phyloP scores from a whole-genome alignment of 140 eudicot species.

The Stevia rebaudiana region DNA sequence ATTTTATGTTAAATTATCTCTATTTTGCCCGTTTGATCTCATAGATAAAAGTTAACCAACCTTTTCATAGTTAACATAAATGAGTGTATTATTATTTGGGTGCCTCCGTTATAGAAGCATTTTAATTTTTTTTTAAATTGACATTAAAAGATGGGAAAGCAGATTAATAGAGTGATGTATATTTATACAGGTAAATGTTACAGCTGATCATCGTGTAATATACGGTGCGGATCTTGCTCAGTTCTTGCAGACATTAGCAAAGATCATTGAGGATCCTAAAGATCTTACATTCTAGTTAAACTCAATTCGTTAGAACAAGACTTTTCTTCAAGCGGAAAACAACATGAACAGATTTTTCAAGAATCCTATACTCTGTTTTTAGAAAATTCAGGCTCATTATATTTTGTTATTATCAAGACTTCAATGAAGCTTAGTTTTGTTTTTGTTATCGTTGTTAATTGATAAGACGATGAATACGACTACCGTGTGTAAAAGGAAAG shows the following conservation, averaged over 20 bases:
- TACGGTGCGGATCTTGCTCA: slow-evolving; percentile 92
- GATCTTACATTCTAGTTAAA: slow-evolving; percentile 57
- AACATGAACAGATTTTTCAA: slow-evolving; percentile 20
- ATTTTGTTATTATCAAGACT: background rate
- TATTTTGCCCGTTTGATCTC: background rate
- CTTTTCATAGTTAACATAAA: background rate
- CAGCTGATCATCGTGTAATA: slow-evolving; percentile 96
- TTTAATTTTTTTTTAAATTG: no score
- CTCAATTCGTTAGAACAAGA: background rate
- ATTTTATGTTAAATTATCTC: background rate
- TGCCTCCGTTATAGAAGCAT: no score
- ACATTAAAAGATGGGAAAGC: background rate
- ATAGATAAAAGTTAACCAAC: background rate
- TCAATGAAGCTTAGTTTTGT: slow-evolving; percentile 1
- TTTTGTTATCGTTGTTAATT: background rate
- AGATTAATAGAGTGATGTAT: background rate
- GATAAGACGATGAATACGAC: no score
- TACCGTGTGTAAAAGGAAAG: background rate
- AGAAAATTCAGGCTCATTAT: slow-evolving; percentile 1
- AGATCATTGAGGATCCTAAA: slow-evolving; percentile 87
- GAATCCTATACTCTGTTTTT: slow-evolving; percentile 4
- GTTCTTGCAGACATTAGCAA: slow-evolving; percentile 83
- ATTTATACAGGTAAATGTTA: slow-evolving; percentile 69
- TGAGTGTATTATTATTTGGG: no score
- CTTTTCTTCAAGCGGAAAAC: background rate